These are phyloP conservation scores for Candida tetrigidarum DNA, from an alignment of 1,139 yeast species.

Conservation along the genomic window DNA sequence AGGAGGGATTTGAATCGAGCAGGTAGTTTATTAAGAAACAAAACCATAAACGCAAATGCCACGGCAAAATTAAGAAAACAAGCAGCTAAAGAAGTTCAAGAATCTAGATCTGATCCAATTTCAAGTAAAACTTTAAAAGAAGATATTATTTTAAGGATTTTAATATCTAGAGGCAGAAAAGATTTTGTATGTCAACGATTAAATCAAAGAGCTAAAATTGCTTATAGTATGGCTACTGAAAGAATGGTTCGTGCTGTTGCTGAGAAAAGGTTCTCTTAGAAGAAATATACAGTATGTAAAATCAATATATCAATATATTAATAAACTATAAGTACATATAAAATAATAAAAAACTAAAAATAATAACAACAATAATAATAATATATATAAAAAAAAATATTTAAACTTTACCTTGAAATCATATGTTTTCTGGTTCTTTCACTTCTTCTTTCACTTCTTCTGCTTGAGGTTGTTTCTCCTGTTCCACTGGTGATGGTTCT, in stretches of 20 bases:
- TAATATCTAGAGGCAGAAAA: slow-evolving; percentile 49
- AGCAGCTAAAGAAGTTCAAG: slow-evolving; percentile 54
- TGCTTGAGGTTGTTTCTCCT: not conserved
- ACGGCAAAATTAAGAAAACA: slow-evolving; percentile 62
- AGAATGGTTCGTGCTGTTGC: slow-evolving; percentile 51
- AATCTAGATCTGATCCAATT: slow-evolving; percentile 57
- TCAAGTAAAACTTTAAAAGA: slow-evolving; percentile 63
- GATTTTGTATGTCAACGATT: slow-evolving; percentile 56
- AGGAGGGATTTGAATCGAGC: slow-evolving; percentile 23
- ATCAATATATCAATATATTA: slow-evolving; percentile 2
- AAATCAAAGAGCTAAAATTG: slow-evolving; percentile 63
- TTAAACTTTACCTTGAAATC: not conserved
- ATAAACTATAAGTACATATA: not conserved
- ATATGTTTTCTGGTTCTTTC: not conserved
- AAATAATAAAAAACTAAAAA: not conserved
- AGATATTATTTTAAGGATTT: slow-evolving; percentile 66
- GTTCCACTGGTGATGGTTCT: not conserved
- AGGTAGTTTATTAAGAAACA: slow-evolving; percentile 62
- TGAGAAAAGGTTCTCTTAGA: slow-evolving; percentile 34
- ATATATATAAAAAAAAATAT: not conserved
- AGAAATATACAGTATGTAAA: not conserved
- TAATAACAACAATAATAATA: not conserved
- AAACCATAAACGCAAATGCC: slow-evolving; percentile 76
- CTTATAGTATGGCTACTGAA: slow-evolving; percentile 69
- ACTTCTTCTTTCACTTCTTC: slow-evolving; percentile 5